Base-by-base conservation (phyloP, 768 basidiomycete species). In the Psilocybe azurescens region DNA sequence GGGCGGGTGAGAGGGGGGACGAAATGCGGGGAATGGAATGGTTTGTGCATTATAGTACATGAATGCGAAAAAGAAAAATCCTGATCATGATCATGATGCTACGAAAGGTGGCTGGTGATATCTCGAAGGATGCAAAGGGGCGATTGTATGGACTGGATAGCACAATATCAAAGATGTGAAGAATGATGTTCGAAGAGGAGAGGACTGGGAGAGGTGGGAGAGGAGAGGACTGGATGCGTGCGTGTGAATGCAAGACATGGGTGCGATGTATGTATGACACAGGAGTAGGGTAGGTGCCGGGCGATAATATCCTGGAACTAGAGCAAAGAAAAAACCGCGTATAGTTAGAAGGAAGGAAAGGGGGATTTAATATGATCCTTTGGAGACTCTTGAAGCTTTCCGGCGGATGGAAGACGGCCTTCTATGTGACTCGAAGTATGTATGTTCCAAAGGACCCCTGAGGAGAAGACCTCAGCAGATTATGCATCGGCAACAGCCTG, bases 401-500 rank as follows among this genome's bases (percentile, higher is more conserved):
- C 52, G 16, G 52, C 52, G 52, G 52, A 53, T 32, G 33, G 50
- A 53, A 38, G 52, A n/a, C 30, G 52, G 33, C 52, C 33, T 53
- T 36, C 52, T 33, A 36, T 53, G 32, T 53, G 33, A 4, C 52
- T 30, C 30, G 16, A 33, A 29, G 32, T 11, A 30, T 9, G 24
- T n/a, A 30, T 24, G 14, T n/a, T 44, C 41, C 11, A n/a, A 44
- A 36, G 30, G 52, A 24, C n/a, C 47, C 48, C 57, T 41, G 46
- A 36, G 20, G 46, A 36, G 20, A 53, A 53, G 32, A 32, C n/a
- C 51, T 69, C 64, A 72, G 54, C 71, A 72, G 47, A 72, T 69
- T 48, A 72, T 63, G 41, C 71, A 72, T 53, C 68, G 61, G 60
- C 71, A 72, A 57, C 71, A 72, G n/a, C 67, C 67, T 6, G 67